These are phyloP conservation scores for Endotrypanum monterogeii DNA, from an alignment of 208 protist species.

Conservation along the genomic window DNA sequence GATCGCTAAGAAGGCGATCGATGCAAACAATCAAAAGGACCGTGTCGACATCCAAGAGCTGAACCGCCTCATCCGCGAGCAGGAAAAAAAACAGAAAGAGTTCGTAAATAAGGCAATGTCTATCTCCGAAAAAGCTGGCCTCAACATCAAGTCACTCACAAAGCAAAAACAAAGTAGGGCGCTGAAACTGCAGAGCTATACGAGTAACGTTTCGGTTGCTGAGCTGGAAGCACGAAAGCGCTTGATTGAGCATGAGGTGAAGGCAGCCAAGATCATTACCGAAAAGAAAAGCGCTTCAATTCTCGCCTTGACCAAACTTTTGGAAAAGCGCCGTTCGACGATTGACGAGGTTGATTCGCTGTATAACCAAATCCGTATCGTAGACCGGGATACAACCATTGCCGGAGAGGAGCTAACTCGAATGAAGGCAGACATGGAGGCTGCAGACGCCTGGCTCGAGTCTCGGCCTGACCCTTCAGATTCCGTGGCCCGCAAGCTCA, in stretches of 20 bases:
- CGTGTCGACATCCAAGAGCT: conserved; percentile 54
- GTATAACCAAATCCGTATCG: conserved; percentile 83
- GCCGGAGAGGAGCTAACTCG: conserved; percentile 57
- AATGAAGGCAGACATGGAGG: conserved; percentile 46
- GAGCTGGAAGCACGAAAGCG: conserved; percentile 58
- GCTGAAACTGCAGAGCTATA: conserved; percentile 25
- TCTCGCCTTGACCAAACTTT: conserved; percentile 33
- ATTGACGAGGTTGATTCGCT: conserved; percentile 72
- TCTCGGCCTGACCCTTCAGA: conserved; percentile 36
- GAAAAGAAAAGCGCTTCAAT: conserved; percentile 76
- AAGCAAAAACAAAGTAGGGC: conserved; percentile 11
- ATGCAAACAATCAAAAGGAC: conserved; percentile 57
- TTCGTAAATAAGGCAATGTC: conserved; percentile 23
- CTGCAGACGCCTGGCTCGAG: conserved; percentile 53
- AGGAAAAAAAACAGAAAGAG: conserved; percentile 37
- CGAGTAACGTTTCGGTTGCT: conserved; percentile 35
- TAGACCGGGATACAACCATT: conserved; percentile 61
- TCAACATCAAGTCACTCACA: conserved; percentile 37
- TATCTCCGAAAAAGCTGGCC: conserved; percentile 43
- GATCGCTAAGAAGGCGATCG: conserved; percentile 66
- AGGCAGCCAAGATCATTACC: conserved; percentile 46
- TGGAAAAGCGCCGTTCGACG: conserved; percentile 50
- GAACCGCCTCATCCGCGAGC: conserved; percentile 48
- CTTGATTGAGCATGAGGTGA: conserved; percentile 65
- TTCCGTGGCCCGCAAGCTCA: conserved; percentile 45